Percentiles rank a stretch among this genome's conserved stretches.
These are phyloP conservation scores for Tetracladium marchalianum DNA, from an alignment of 495 filamentous ascomycete species.

Conservation along the genomic window DNA sequence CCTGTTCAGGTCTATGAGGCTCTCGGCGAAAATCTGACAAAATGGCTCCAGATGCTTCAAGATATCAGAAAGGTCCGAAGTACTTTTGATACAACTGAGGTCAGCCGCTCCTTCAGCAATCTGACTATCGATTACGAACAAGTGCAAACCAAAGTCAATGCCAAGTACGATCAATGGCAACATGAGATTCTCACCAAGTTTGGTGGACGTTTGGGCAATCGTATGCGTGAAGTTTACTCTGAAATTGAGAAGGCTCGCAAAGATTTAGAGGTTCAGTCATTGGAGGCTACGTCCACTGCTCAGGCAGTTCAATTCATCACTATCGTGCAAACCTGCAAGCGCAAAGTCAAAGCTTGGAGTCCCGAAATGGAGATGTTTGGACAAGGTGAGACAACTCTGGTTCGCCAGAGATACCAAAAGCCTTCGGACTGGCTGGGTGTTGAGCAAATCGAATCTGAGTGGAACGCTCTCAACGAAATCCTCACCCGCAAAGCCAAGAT, in stretches of 20 bases:
- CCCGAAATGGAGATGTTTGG: constrained; percentile 92
- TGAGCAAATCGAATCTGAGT: constrained; percentile 88
- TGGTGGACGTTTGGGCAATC: constrained; percentile 74
- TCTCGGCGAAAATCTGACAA: constrained; percentile 79
- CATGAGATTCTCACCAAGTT: constrained; percentile 93
- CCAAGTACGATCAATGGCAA: constrained; percentile 99
- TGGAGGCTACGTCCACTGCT: constrained; percentile 87
- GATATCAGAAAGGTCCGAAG: constrained; percentile 88
- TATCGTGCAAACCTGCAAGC: constrained; percentile 88
- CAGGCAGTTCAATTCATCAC: constrained; percentile 98
- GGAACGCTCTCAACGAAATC: constrained; percentile 82
- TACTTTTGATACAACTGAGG: constrained; percentile 93
- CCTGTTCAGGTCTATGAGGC: constrained; percentile 88
- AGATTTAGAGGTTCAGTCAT: constrained; percentile 80
- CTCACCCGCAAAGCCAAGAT: constrained; percentile 84
- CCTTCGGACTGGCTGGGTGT: constrained; percentile 87
- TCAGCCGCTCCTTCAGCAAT: constrained; percentile 82
- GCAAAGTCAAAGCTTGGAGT: constrained; percentile 85
- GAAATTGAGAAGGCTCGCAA: constrained; percentile 81
- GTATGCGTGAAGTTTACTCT: constrained; percentile 79
- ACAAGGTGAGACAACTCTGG: constrained; percentile 84
- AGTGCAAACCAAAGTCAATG: constrained; percentile 94
- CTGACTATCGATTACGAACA: constrained; percentile 95
- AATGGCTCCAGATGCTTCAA: constrained; percentile 89
- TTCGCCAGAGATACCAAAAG: constrained; percentile 86